Percentiles rank a stretch among this genome's conserved stretches.
Conservation (phyloP, 208 protist genomes). For the Acanthamoeba castellanii region DNA sequence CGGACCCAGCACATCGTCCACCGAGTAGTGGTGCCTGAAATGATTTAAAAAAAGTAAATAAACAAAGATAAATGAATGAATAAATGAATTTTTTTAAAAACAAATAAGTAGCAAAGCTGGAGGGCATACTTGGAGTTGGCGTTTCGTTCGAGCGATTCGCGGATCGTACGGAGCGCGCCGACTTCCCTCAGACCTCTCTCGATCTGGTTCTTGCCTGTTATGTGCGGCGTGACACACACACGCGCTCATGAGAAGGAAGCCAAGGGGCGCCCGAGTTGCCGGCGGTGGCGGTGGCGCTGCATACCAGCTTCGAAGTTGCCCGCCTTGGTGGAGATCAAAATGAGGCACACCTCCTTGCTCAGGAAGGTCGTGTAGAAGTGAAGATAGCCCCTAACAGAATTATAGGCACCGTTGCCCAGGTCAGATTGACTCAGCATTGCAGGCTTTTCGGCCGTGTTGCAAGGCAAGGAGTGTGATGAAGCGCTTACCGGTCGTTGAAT, state of each 20-base stretch:
- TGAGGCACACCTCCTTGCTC: constrained; percentile 65
- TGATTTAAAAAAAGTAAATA: too few species aligned
- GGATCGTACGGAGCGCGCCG: constrained; percentile 29
- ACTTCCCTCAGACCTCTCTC: constrained; percentile 38
- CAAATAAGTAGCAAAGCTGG: too few species aligned
- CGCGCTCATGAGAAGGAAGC: background rate
- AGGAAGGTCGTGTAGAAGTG: constrained; percentile 84
- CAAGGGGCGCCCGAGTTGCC: too few species aligned
- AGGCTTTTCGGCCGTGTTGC: too few species aligned
- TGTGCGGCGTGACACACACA: background rate
- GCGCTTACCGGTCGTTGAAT: constrained; percentile 75
- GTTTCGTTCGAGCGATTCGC: background rate
- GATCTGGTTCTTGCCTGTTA: constrained; percentile 62
- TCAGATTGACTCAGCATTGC: too few species aligned
- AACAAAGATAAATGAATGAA: too few species aligned
- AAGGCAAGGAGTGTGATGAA: background rate
- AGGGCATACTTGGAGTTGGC: background rate
- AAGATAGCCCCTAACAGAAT: constrained; percentile 74
- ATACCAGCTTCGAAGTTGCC: constrained; percentile 66
- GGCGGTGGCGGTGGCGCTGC: too few species aligned
- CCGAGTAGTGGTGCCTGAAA: constrained; percentile 9
- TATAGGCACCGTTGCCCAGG: background rate
- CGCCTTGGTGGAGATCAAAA: constrained; percentile 81
- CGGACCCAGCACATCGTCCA: constrained; percentile 26
- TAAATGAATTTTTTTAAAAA: too few species aligned